A percentile compares a stretch with the other conserved stretches of the same genome.
phyloP scores from a whole-genome alignment of 495 filamentous ascomycete genomes.

The Thermochaetoides thermophila region DNA sequence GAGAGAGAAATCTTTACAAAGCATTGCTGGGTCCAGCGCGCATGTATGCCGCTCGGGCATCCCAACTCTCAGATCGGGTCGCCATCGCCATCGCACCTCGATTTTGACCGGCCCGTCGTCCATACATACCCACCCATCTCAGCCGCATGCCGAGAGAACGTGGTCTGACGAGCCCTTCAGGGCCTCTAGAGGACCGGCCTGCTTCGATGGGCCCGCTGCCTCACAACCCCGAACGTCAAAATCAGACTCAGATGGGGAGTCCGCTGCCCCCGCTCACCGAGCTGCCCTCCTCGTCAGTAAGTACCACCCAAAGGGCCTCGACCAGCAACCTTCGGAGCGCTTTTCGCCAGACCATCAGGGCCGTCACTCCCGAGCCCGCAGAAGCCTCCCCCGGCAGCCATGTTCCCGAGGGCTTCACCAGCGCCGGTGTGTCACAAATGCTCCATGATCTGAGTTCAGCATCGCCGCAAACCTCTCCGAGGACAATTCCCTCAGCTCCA shows the following conservation, averaged over 20 bases:
- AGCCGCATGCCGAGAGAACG: conserved; percentile 7
- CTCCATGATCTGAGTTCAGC: conserved; percentile 19
- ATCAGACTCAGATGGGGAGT: conserved; percentile 6
- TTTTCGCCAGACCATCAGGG: conserved; percentile 29
- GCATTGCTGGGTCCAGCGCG: too few species aligned
- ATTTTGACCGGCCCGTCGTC: neutral
- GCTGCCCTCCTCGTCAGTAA: conserved; percentile 4
- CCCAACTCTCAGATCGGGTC: too few species aligned
- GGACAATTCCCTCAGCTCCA: conserved; percentile 21
- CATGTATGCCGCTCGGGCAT: too few species aligned
- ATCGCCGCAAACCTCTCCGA: conserved; percentile 30
- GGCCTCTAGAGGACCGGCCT: too few species aligned
- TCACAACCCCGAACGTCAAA: conserved; percentile 13
- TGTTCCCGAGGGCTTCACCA: neutral
- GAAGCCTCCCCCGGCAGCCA: conserved; percentile 10
- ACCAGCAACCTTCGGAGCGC: conserved; percentile 15
- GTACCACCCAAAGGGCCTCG: conserved; percentile 11
- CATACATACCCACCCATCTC: neutral
- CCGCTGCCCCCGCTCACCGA: conserved; percentile 16
- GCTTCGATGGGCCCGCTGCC: too few species aligned
- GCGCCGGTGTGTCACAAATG: conserved; percentile 11
- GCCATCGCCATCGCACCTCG: neutral
- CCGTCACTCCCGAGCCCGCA: conserved; percentile 38
- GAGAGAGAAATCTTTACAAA: too few species aligned
- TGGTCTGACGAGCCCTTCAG: conserved; percentile 9